Evolutionary conservation across 495 filamentous ascomycete genomes (phyloP).

Genomic region (Trichocladium uniseriatum): DNA sequence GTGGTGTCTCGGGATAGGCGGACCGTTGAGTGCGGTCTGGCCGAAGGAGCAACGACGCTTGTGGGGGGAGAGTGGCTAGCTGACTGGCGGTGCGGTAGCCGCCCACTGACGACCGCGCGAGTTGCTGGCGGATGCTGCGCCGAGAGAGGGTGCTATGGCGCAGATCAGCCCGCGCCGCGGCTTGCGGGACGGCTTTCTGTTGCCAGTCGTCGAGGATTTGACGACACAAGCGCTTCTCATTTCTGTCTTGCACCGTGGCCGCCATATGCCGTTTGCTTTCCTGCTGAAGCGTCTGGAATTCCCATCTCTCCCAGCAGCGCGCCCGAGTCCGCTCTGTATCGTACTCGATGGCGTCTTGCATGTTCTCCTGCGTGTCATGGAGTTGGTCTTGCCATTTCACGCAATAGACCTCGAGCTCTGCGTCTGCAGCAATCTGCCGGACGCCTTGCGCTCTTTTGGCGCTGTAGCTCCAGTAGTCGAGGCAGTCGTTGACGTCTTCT

Average conservation of each 20-base stretch:
- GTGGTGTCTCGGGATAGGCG: not conserved
- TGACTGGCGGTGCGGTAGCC: constrained; percentile 8
- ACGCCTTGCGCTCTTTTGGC: constrained; percentile 9
- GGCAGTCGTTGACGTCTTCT: constrained; percentile 18
- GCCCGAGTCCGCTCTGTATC: constrained; percentile 15
- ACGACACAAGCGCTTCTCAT: constrained; percentile 14
- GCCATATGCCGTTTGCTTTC: constrained; percentile 14
- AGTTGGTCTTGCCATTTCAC: constrained; percentile 14
- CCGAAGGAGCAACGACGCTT: no score
- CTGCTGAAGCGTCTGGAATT: constrained; percentile 23
- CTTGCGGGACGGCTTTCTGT: constrained; percentile 14
- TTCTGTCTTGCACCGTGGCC: constrained; percentile 15
- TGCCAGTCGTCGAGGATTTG: constrained; percentile 23
- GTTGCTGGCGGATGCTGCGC: constrained; percentile 13
- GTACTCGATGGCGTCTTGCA: constrained; percentile 20
- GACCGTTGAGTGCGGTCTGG: not conserved
- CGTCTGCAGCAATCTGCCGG: constrained; percentile 18
- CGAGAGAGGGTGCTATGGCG: constrained; percentile 14
- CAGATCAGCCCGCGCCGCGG: constrained; percentile 6
- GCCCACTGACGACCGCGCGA: not conserved
- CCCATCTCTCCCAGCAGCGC: constrained; percentile 18
- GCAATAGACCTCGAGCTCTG: constrained; percentile 20
- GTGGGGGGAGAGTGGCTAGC: not conserved
- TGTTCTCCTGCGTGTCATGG: constrained; percentile 13
- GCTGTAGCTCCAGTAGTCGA: constrained; percentile 19